Conservation (phyloP, 2,329 filamentous ascomycete species). For the Paecilomyces sp. region DNA sequence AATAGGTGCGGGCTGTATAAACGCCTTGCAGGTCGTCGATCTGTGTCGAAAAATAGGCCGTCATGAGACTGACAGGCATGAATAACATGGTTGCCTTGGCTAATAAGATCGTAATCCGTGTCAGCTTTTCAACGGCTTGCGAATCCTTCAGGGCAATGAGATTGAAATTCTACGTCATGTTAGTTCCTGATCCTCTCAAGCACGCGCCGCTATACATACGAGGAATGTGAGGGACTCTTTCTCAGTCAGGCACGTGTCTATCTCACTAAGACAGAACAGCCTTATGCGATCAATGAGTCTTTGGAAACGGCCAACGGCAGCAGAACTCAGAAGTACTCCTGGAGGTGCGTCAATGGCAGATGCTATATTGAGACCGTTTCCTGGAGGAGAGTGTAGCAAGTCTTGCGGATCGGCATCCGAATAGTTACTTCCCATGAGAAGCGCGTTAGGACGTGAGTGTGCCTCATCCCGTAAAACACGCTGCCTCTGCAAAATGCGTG, state of each 20-base stretch:
- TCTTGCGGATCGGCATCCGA: slow-evolving; percentile 31
- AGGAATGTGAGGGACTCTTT: slow-evolving; percentile 64
- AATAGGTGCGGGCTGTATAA: slow-evolving; percentile 60
- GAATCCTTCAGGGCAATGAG: slow-evolving; percentile 70
- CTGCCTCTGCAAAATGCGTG: slow-evolving; percentile 50
- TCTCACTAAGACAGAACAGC: slow-evolving; percentile 56
- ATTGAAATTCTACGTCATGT: slow-evolving; percentile 59
- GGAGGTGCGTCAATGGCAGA: slow-evolving; percentile 19
- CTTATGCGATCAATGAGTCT: slow-evolving; percentile 54
- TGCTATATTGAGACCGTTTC: slow-evolving; percentile 15
- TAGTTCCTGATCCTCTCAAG: slow-evolving; percentile 1
- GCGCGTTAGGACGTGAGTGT: slow-evolving; percentile 15
- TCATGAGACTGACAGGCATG: slow-evolving; percentile 67
- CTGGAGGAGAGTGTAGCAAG: slow-evolving; percentile 24
- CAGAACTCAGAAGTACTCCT: slow-evolving; percentile 35
- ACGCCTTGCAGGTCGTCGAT: slow-evolving; percentile 48
- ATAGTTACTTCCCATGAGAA: slow-evolving; percentile 10
- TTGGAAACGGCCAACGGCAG: slow-evolving; percentile 54
- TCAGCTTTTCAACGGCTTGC: slow-evolving; percentile 62
- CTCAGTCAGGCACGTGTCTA: slow-evolving; percentile 58
- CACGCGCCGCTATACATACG: slow-evolving; percentile 34
- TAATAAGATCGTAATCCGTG: slow-evolving; percentile 63
- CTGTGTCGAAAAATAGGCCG: slow-evolving; percentile 64
- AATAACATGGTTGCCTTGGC: slow-evolving; percentile 71
- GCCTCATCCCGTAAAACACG: slow-evolving; percentile 30